These are phyloP conservation scores for Candida khao-thaluensis DNA, from an alignment of 805 yeast genomes.

Conservation along the genomic window DNA sequence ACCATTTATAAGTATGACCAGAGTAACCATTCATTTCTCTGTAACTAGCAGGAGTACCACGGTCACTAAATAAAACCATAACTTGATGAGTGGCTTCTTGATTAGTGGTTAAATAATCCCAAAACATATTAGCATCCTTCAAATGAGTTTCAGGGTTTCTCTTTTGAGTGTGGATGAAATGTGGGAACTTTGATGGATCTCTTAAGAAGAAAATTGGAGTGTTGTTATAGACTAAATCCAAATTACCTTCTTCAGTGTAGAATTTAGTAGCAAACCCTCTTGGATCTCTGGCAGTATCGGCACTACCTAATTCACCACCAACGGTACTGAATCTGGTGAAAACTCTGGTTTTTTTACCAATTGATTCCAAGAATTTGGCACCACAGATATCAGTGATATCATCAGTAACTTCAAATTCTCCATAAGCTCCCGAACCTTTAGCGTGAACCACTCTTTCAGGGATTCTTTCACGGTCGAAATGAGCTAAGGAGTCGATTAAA, in stretches of 20 bases:
- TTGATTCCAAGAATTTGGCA: conserved; percentile 65
- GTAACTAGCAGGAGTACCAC: conserved; percentile 77
- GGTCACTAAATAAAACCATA: conserved; percentile 68
- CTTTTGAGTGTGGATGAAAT: conserved; percentile 86
- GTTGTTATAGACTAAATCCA: conserved; percentile 83
- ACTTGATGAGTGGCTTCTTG: conserved; percentile 77
- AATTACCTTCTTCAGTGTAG: conserved; percentile 81
- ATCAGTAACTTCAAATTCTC: conserved; percentile 83
- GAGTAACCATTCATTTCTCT: conserved; percentile 84
- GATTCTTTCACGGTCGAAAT: conserved; percentile 85
- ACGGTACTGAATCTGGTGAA: conserved; percentile 81
- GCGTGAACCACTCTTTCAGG: conserved; percentile 95
- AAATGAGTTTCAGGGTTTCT: conserved; percentile 79
- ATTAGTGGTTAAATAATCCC: conserved; percentile 77
- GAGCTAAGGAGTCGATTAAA: conserved; percentile 77
- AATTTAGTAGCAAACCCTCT: conserved; percentile 81
- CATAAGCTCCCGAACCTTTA: conserved; percentile 90
- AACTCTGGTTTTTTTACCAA: conserved; percentile 79
- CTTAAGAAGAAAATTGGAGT: conserved; percentile 84
- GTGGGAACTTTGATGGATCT: conserved; percentile 85
- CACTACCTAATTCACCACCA: conserved; percentile 80
- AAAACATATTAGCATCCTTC: conserved; percentile 78
- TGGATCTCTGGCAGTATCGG: conserved; percentile 85
- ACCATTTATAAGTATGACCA: conserved; percentile 83
- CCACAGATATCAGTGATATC: conserved; percentile 72